Evolutionary conservation across 257 asterid species (phyloP).

Genomic region (Pogostemon cablin): DNA sequence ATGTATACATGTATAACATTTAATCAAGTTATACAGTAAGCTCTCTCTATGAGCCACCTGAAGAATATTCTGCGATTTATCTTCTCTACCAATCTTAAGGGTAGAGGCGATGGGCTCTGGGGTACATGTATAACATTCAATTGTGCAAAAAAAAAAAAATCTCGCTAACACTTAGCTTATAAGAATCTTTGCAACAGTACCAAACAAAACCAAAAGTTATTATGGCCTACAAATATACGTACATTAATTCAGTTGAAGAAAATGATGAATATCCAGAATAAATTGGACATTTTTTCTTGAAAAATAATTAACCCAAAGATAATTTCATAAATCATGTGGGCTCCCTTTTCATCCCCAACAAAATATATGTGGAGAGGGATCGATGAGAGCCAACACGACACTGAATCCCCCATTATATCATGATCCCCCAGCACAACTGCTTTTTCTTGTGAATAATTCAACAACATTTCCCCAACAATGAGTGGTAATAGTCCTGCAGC

Average conservation of each 20-base stretch:
- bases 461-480: conserved; percentile 19
- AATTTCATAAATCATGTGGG: conserved; percentile 34
- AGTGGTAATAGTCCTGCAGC: neutral
- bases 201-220: too few relatives aligned
- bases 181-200: too few relatives aligned
- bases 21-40: too few relatives aligned
- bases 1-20: too few relatives aligned
- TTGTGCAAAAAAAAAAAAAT: too few relatives aligned
- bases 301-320: conserved; percentile 20
- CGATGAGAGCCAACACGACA: neutral
- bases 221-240: too few relatives aligned
- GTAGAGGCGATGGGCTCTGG: too few relatives aligned
- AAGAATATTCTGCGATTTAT: too few relatives aligned
- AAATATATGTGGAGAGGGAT: neutral
- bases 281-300: neutral
- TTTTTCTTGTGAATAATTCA: neutral
- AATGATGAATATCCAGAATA: neutral
- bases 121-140: too few relatives aligned
- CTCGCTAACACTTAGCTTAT: too few relatives aligned
- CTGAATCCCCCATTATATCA: neutral
- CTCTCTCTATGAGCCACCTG: too few relatives aligned
- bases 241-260: neutral
- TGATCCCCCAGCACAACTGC: neutral
- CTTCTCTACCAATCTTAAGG: too few relatives aligned
- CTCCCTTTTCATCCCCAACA: neutral